A percentile compares a stretch with the other conserved stretches of the same genome.
Evolutionary conservation across 139 green algal genomes (phyloP).

Genomic region (Spirogloea muscicola): DNA sequence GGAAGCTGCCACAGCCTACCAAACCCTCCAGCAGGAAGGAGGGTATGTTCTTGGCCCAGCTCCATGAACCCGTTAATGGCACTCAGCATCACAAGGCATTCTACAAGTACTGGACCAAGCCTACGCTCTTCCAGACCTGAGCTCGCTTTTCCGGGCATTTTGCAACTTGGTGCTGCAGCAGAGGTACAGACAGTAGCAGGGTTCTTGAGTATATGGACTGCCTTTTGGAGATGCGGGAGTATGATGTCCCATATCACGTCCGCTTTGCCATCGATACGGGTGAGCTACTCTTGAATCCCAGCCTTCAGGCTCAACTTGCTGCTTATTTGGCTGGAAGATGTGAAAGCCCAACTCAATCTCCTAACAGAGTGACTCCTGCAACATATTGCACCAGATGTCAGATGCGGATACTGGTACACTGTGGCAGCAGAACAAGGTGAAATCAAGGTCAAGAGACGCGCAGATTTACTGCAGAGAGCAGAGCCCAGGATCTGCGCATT

Average conservation of each 20-base stretch:
- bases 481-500: slow-evolving; percentile 82
- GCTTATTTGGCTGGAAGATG: neutral
- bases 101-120: neutral
- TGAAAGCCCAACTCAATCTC: neutral
- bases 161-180: too few species aligned
- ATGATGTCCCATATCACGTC: slow-evolving; percentile 95
- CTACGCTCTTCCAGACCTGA: neutral
- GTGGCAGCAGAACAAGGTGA: slow-evolving; percentile 64
- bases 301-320: neutral
- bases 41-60: neutral
- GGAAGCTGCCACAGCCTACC: slow-evolving; percentile 48
- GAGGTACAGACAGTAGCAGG: neutral
- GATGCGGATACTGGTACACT: slow-evolving; percentile 86
- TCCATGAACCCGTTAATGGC: neutral
- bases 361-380: neutral
- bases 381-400: slow-evolving; percentile 53
- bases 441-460: slow-evolving; percentile 55
- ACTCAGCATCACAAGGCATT: neutral
- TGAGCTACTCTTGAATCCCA: slow-evolving; percentile 1
- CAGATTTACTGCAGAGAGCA: slow-evolving; percentile 71
- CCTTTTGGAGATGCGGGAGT: slow-evolving; percentile 87
- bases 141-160: neutral
- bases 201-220: slow-evolving; percentile 65
- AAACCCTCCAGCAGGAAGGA: slow-evolving; percentile 32
- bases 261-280: slow-evolving; percentile 86